phyloP scores from a whole-genome alignment of 2,329 filamentous ascomycete species.

The Sporothrix inflata region DNA sequence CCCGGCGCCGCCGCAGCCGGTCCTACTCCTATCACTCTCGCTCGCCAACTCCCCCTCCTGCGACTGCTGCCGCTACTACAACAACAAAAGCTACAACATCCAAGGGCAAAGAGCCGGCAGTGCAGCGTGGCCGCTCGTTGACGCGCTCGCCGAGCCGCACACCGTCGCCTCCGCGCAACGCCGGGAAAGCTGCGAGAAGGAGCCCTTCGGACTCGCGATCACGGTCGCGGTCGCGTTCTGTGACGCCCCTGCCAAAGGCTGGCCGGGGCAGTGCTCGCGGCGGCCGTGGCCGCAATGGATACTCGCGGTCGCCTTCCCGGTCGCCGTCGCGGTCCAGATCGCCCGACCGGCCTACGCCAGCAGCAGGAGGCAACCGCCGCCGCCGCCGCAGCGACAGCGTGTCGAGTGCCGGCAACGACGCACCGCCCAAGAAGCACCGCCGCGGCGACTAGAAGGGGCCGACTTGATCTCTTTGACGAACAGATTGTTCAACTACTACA shows the following conservation, averaged over 20 bases:
- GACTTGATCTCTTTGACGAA: not conserved
- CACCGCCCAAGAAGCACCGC: constrained; percentile 37
- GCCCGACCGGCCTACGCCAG: constrained; percentile 22
- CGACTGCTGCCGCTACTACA: not conserved
- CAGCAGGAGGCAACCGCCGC: constrained; percentile 30
- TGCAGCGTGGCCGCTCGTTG: constrained; percentile 1
- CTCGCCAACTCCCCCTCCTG: not conserved
- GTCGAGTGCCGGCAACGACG: constrained; percentile 31
- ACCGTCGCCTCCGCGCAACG: not conserved
- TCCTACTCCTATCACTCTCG: constrained; percentile 19
- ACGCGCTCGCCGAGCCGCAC: constrained; percentile 19
- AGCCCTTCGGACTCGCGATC: not conserved
- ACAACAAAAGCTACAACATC: not conserved
- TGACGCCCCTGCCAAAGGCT: not conserved
- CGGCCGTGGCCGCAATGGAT: not conserved
- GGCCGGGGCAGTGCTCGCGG: not conserved
- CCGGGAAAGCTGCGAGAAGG: not conserved
- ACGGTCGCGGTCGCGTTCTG: constrained; percentile 10
- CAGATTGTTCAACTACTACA: not conserved
- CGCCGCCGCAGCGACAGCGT: constrained; percentile 33
- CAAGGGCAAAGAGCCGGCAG: not conserved
- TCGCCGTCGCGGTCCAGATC: constrained; percentile 34
- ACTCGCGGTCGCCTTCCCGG: constrained; percentile 17
- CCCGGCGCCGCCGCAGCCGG: constrained; percentile 5
- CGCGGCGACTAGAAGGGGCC: constrained; percentile 24